phyloP scores from a whole-genome alignment of 768 basidiomycete genomes.

The Clathrus columnatus region DNA sequence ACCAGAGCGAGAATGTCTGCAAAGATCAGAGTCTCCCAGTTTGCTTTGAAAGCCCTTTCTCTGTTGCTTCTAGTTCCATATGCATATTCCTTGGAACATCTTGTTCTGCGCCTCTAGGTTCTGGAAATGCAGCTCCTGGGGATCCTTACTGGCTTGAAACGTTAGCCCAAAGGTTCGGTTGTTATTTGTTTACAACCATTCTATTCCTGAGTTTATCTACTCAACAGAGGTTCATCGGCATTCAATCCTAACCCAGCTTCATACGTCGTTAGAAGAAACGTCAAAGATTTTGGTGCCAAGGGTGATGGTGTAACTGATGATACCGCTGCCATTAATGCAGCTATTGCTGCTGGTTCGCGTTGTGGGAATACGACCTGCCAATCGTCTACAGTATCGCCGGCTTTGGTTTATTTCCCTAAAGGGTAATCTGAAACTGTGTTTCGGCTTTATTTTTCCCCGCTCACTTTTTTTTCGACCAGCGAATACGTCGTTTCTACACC shows the following conservation, averaged over 20 bases:
- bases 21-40: too few species aligned
- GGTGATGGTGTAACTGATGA: constrained; percentile 66
- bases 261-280: constrained; percentile 71
- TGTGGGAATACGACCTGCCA: constrained; percentile 43
- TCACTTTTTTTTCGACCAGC: constrained; percentile 13
- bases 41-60: too few species aligned
- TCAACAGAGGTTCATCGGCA: constrained; percentile 41
- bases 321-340: constrained; percentile 63
- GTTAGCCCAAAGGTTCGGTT: background rate
- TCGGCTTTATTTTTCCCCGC: background rate
- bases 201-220: background rate
- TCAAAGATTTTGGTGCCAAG: constrained; percentile 49
- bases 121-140: constrained; percentile 2
- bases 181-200: background rate
- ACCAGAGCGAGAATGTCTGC: too few species aligned
- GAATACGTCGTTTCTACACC: constrained; percentile 22
- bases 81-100: constrained; percentile 1
- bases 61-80: background rate
- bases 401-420: constrained; percentile 66
- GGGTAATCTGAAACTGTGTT: constrained; percentile 41
- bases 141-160: constrained; percentile 9
- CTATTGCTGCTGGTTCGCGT: constrained; percentile 55
- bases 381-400: constrained; percentile 40
- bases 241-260: constrained; percentile 45
- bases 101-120: constrained; percentile 1